phyloP scores from a whole-genome alignment of 495 filamentous ascomycete species.

The Articulospora tetracladia region DNA sequence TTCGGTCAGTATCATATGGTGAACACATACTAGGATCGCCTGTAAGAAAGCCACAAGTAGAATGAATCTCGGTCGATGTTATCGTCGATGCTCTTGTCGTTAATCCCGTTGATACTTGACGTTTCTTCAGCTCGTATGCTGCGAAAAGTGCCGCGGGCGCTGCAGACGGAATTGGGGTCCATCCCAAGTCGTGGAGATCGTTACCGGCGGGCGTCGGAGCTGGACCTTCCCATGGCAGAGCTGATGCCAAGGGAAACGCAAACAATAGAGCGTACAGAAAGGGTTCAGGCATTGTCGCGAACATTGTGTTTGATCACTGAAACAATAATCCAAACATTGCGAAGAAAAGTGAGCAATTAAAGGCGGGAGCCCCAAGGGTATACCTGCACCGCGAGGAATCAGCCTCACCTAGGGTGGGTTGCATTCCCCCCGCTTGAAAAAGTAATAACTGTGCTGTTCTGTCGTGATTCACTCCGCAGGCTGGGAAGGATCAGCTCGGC shows the following conservation, averaged over 20 bases:
- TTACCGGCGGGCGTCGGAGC: neutral
- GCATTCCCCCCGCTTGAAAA: neutral
- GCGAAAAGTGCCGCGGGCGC: neutral
- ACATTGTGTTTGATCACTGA: neutral
- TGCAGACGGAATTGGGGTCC: neutral
- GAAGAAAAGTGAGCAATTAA: neutral
- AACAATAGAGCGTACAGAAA: neutral
- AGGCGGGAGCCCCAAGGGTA: neutral
- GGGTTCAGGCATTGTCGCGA: neutral
- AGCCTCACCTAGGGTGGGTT: neutral
- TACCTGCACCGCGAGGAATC: neutral
- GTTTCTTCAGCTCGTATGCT: neutral
- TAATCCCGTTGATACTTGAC: neutral
- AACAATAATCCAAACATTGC: neutral
- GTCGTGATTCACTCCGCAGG: neutral
- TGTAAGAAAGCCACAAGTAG: neutral
- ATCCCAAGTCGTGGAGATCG: neutral
- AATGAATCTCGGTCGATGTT: neutral
- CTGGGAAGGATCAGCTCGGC: neutral
- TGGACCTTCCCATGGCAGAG: neutral
- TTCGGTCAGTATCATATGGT: too few species aligned
- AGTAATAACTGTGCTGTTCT: neutral
- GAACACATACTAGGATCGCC: neutral
- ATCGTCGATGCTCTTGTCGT: neutral
- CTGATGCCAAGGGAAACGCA: neutral